A percentile compares a stretch with the other conserved stretches of the same genome.
These are phyloP conservation scores for Xerophyta viscosa DNA, from an alignment of 106 monocot species.

Conservation along the genomic window DNA sequence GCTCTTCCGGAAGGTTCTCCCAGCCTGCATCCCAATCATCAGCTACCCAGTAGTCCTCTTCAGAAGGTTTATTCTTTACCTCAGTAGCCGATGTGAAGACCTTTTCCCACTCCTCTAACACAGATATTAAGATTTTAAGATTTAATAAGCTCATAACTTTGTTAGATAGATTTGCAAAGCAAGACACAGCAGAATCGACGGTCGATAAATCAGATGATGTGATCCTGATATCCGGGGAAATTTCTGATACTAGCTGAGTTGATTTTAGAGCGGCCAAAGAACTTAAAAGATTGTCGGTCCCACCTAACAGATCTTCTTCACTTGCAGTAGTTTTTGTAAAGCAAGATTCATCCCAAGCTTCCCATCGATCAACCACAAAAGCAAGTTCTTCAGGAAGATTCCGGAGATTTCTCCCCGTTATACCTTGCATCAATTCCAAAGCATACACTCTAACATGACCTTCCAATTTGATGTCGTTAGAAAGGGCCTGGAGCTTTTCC, in stretches of 20 bases:
- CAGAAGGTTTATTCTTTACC: constrained; percentile 8
- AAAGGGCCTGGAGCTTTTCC: constrained; percentile 54
- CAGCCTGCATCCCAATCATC: constrained; percentile 96
- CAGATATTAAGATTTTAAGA: constrained; percentile 36
- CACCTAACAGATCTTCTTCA: constrained; percentile 18
- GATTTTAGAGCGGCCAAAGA: constrained; percentile 74
- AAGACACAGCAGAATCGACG: constrained; percentile 61
- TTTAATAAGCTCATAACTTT: constrained; percentile 25
- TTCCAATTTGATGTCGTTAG: constrained; percentile 49
- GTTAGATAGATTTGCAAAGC: constrained; percentile 55
- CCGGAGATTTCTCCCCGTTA: constrained; percentile 48
- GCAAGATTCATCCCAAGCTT: constrained; percentile 55
- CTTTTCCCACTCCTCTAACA: constrained; percentile 83
- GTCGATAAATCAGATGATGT: constrained; percentile 48
- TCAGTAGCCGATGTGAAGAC: constrained; percentile 31
- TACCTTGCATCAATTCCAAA: constrained; percentile 74
- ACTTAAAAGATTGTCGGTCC: constrained; percentile 35
- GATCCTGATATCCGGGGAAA: constrained; percentile 46
- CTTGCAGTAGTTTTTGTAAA: constrained; percentile 8
- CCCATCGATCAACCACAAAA: constrained; percentile 59
- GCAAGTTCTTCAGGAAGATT: constrained; percentile 42
- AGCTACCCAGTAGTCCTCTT: constrained; percentile 58
- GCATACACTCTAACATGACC: constrained; percentile 53
- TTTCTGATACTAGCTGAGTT: constrained; percentile 31
- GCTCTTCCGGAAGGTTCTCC: constrained; percentile 73